Evolutionary conservation across 176 grass and related monocot species (phyloP).

Genomic region (Paspalum notatum): DNA sequence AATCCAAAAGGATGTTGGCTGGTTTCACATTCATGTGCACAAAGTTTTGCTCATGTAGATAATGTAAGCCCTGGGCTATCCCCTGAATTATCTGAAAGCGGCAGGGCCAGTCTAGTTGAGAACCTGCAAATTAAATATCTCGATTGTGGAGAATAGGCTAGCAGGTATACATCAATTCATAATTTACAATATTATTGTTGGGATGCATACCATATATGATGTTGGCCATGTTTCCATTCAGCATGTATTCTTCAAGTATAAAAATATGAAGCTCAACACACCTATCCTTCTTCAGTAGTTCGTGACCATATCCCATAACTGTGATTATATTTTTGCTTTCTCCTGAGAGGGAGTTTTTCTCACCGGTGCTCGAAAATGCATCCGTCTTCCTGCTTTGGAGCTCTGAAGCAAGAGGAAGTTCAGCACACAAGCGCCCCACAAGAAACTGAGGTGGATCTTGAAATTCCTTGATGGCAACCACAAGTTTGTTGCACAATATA

Average conservation of each 20-base stretch:
- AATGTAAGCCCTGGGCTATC: neutral
- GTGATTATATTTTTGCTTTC: neutral
- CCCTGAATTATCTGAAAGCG: constrained; percentile 26
- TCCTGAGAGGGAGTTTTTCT: too few species aligned
- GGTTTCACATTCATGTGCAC: constrained; percentile 35
- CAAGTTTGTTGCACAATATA: neutral
- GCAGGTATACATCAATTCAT: neutral
- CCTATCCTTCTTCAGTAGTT: neutral
- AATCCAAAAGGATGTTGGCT: constrained; percentile 31
- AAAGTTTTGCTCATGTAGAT: constrained; percentile 17
- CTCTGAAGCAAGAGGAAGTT: neutral
- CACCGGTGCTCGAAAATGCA: neutral
- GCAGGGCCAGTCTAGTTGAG: neutral
- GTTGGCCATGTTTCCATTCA: neutral
- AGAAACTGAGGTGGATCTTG: neutral
- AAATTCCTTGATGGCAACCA: constrained; percentile 10
- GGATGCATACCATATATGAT: neutral
- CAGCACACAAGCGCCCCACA: neutral
- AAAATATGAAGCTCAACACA: neutral
- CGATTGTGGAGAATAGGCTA: neutral
- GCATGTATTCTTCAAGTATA: neutral
- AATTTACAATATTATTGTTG: too few species aligned
- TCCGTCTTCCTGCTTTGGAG: neutral
- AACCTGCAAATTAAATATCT: neutral
- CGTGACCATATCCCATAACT: neutral